phyloP scores from a whole-genome alignment of 2,329 filamentous ascomycete genomes.

The Cadophora sp. region DNA sequence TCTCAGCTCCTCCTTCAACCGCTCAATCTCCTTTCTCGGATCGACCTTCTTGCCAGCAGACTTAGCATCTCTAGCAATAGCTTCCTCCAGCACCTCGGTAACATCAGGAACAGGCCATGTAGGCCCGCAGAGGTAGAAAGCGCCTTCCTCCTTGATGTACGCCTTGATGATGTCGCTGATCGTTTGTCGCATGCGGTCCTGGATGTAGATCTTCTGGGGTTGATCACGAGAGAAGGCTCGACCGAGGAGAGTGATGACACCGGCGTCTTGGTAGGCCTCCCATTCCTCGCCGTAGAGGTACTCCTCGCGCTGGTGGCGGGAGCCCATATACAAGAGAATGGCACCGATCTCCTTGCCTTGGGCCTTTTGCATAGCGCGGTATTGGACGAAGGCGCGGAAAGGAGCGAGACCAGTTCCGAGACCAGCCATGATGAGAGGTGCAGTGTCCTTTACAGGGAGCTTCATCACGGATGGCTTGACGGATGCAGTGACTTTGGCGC shows the following conservation, averaged over 20 bases:
- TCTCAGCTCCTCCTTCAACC: conserved; percentile 90
- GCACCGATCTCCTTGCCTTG: conserved; percentile 94
- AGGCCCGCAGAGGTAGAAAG: conserved; percentile 96
- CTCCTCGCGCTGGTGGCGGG: conserved; percentile 96
- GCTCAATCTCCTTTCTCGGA: conserved; percentile 89
- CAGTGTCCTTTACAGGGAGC: conserved; percentile 84
- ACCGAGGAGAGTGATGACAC: conserved; percentile 92
- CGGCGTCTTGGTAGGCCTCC: conserved; percentile 96
- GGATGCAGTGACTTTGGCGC: conserved; percentile 83
- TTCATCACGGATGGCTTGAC: conserved; percentile 99
- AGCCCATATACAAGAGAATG: conserved; percentile 95
- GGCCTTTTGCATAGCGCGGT: conserved; percentile 97
- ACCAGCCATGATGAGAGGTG: conserved; percentile 98
- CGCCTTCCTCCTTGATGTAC: conserved; percentile 86
- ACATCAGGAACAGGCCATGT: conserved; percentile 99
- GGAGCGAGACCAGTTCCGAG: conserved; percentile 97
- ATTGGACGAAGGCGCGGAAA: conserved; percentile 99
- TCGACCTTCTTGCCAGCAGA: conserved; percentile 80
- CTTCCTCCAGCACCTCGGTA: conserved; percentile 91
- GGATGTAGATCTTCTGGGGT: conserved; percentile 98
- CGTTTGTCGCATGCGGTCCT: conserved; percentile 95
- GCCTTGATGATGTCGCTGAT: conserved; percentile 82
- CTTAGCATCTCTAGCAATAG: conserved; percentile 79
- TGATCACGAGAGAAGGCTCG: conserved; percentile 96
- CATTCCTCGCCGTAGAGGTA: conserved; percentile 99